Evolutionary conservation across 441 rosid genomes (phyloP), one percentile per base, ranked within the genome.

Genomic region (Gossypium davidsonii): DNA sequence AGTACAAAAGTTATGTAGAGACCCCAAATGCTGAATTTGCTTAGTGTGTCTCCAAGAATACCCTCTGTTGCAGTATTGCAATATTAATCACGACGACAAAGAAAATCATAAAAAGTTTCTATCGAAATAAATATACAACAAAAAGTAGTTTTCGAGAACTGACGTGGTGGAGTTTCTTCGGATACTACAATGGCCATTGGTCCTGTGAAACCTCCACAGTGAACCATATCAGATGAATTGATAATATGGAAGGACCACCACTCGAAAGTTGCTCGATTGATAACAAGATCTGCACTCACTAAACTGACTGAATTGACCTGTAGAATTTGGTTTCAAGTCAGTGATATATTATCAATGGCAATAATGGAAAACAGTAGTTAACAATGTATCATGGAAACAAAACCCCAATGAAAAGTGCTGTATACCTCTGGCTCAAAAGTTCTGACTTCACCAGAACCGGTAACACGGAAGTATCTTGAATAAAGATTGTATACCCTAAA

Each of bases 11-110:
- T 96, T 77, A 96, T 94, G 79, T 96, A 96, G 76, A 96, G 97
- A 72, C 99, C 99, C 99, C 99, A 94, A 72, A 96, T 96, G 81
- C 96, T 94, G 91, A 94, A 96, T 87, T 96, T 96, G 95, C 98
- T 96, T 76, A 94, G 90, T 6, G 99, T 94, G 87, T 96, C 99
- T 21, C 98, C 98, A 59, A 96, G 90, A 84, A 96, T 88, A 28
- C 98, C 99, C 91, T 94, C 98, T 94, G 91, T 77, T 83, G 64
- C 65, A 73, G 59, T 23, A 76, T 68, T n/a, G 44, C 23, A 73
- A 53, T 34, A 70, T 75, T 42, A 73, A 62, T 62, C 28, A 51
- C 25, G 26, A 65, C 18, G 17, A 68, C 48, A 31, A 73, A 60
- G 37, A 74, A 15, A 72, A 74, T 64, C 58, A 6, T 34, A 78